Base-by-base conservation (phyloP, 345 rosid genomes). In the Corymbia maculata region DNA sequence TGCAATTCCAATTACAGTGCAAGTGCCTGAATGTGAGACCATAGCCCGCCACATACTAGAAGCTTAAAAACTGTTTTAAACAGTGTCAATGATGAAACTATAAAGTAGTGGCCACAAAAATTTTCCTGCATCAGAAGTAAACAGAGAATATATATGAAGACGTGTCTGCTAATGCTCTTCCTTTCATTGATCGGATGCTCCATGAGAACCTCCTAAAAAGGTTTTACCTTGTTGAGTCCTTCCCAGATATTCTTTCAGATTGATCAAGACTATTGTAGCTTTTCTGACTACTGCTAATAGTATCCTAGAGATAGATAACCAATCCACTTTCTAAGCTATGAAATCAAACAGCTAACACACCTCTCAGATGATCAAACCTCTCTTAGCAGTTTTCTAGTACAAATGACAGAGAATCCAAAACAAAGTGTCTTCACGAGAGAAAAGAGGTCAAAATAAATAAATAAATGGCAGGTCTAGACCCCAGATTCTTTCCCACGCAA, bases 1-100 rank as follows among this genome's bases (percentile, higher is more conserved):
- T 97, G 95, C 92, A 93, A 86, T 66, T 53, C n/a, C 51, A 85
- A 32, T 88, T 30, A 55, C 85, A 79, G 70, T 61, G 32, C 87
- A 89, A 57, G 49, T 50, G 85, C 59, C 86, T 8, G 70, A 53
- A 45, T 52, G 45, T 21, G 14, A 32, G 79, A 88, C 2, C 47
- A 57, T 75, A 66, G 16, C 36, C 9, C n/a, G 2, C 32, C 1
- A 85, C 0, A 51, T 50, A 85, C 45, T 44, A 85, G 45, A 55
- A 28, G n/a, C 30, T 85, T 49, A 42, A 55, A 85, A 59, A 30
- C 79, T 70, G 45, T 50, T 61, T 53, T 87, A 57, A 55, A 82
- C 51, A 44, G 51, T 13, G 13, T 55, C 42, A 42, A 19, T 75
- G 49, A 75, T 42, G 26, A 75, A 75, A 75, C 82, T 9, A 10